Percentiles rank a stretch among this genome's conserved stretches.
Conservation (phyloP, 2,329 filamentous ascomycete genomes). For the Neurospora sp. region DNA sequence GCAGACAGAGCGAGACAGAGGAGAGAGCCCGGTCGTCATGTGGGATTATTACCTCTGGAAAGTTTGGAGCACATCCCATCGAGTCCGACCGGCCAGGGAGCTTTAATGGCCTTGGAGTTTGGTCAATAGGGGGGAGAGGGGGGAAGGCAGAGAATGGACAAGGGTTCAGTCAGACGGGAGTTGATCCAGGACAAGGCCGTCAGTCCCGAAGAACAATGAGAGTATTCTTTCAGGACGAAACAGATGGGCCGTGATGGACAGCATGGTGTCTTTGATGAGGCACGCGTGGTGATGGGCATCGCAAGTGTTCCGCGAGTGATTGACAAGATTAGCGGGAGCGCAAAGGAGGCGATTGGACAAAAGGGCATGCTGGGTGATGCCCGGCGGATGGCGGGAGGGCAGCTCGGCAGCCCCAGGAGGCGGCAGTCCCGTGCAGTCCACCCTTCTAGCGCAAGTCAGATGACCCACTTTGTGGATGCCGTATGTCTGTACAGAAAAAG, state of each 20-base stretch:
- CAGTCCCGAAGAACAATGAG: not conserved
- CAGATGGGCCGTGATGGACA: not conserved
- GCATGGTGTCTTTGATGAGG: not conserved
- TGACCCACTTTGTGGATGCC: not conserved
- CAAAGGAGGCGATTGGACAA: not conserved
- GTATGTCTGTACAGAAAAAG: not conserved
- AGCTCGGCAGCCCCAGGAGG: not conserved
- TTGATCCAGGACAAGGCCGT: not conserved
- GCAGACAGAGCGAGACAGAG: not conserved
- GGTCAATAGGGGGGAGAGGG: not conserved
- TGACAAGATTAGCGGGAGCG: not conserved
- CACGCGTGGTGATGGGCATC: not conserved
- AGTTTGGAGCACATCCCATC: not conserved
- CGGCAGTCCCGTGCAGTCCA: not conserved
- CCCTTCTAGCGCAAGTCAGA: not conserved
- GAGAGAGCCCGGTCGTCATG: not conserved
- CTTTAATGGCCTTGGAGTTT: not conserved
- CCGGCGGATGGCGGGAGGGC: not conserved
- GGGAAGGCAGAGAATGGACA: not conserved
- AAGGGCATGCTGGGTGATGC: not conserved
- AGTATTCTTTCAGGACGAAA: not conserved
- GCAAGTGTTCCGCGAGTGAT: not conserved
- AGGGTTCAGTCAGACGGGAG: not conserved
- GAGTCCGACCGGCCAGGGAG: not conserved
- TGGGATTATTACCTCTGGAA: not conserved